These are phyloP conservation scores for Rheum nobile DNA, from an alignment of 148 eudicot species.

Conservation along the genomic window DNA sequence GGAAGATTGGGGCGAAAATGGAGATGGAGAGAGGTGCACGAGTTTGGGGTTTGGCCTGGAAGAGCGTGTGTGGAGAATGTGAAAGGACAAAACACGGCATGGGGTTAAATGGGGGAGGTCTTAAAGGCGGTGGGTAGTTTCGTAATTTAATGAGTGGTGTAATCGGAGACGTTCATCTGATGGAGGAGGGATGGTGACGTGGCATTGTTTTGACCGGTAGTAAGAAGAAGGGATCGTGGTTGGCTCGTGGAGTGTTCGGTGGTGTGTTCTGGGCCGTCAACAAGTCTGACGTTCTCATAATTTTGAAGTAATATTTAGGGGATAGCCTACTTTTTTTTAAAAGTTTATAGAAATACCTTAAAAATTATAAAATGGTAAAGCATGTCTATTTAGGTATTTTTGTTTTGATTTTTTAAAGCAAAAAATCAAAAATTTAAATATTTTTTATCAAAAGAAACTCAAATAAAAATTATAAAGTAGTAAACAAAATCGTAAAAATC, in stretches of 20 bases:
- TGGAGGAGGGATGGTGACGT: not conserved
- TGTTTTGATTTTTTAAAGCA: no score
- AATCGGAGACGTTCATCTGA: not conserved
- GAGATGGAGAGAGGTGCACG: not conserved
- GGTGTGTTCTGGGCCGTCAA: no score
- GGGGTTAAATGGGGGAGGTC: not conserved
- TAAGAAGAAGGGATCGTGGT: constrained; percentile 6
- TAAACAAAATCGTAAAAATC: no score
- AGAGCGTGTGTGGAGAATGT: not conserved
- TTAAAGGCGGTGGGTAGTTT: not conserved
- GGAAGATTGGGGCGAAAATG: constrained; percentile 16
- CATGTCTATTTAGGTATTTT: no score
- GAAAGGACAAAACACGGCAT: not conserved
- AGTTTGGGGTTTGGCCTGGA: not conserved
- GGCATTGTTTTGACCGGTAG: constrained; percentile 1
- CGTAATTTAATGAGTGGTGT: not conserved
- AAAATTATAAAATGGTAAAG: no score
- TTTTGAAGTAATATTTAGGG: no score
- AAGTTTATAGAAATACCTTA: no score
- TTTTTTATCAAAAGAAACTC: no score
- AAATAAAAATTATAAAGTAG: no score
- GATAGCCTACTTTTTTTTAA: no score
- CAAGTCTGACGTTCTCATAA: no score
- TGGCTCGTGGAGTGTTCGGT: not conserved
- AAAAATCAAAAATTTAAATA: no score